These are phyloP conservation scores for Sporothrix luriei DNA, from an alignment of 2,329 filamentous ascomycete genomes.

Conservation along the genomic window DNA sequence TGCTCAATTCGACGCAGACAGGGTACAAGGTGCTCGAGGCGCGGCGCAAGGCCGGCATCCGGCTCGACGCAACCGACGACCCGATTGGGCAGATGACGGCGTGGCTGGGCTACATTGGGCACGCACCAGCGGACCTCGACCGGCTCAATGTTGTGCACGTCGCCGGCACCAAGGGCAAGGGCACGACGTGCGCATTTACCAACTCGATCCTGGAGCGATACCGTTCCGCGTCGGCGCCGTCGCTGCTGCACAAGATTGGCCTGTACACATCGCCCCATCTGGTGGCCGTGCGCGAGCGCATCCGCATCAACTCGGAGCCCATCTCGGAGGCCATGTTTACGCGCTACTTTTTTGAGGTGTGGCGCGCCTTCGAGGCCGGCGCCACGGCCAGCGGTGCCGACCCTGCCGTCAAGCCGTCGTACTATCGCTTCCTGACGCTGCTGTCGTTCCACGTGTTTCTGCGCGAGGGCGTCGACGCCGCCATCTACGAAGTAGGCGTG, in stretches of 20 bases:
- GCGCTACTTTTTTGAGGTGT: constrained; percentile 69
- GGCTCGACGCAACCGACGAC: constrained; percentile 61
- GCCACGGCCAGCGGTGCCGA: constrained; percentile 41
- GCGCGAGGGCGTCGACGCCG: constrained; percentile 62
- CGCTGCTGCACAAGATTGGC: constrained; percentile 55
- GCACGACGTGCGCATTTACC: constrained; percentile 69
- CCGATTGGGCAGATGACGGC: constrained; percentile 77
- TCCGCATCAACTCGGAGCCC: constrained; percentile 62
- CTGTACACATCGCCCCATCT: constrained; percentile 72
- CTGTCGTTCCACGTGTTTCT: constrained; percentile 69
- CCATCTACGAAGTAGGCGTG: constrained; percentile 68
- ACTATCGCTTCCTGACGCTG: constrained; percentile 66
- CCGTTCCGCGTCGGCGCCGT: constrained; percentile 38
- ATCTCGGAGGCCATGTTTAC: constrained; percentile 63
- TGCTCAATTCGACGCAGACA: constrained; percentile 87
- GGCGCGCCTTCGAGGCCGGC: constrained; percentile 52
- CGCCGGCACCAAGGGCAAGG: constrained; percentile 77
- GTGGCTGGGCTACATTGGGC: constrained; percentile 77
- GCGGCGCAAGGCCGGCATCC: constrained; percentile 71
- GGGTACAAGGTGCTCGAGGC: constrained; percentile 81
- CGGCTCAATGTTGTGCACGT: constrained; percentile 70
- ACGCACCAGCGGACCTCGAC: constrained; percentile 60
- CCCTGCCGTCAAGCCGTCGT: constrained; percentile 52
- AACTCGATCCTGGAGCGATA: constrained; percentile 63
- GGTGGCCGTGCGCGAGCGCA: constrained; percentile 67